Evolutionary conservation across 2,329 filamentous ascomycete genomes (phyloP).

Genomic region (Dothistroma pini): DNA sequence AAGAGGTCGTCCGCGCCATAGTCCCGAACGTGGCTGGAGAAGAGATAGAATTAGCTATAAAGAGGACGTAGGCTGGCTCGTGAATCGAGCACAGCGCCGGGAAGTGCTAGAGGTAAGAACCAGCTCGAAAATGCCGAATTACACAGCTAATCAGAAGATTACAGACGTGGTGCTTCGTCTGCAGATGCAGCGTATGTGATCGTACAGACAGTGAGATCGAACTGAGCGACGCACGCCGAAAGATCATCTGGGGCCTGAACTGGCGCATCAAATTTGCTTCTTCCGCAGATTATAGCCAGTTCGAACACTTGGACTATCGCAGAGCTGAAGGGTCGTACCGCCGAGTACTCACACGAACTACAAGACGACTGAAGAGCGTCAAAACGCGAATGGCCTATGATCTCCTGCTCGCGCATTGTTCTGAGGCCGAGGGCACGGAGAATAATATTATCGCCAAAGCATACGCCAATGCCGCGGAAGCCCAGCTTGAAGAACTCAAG

Average conservation of each 20-base stretch:
- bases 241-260: not conserved
- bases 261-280: not conserved
- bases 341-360: not conserved
- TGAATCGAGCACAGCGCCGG: not conserved
- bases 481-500: not conserved
- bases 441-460: not conserved
- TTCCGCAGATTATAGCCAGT: not conserved
- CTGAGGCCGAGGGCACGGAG: not conserved
- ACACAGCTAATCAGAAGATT: not conserved
- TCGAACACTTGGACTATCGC: not conserved
- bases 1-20: not conserved
- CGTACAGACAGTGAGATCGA: not conserved
- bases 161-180: not conserved
- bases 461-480: not conserved
- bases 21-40: not conserved
- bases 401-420: not conserved
- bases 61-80: not conserved
- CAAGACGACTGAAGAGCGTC: not conserved
- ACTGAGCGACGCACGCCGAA: not conserved
- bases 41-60: not conserved
- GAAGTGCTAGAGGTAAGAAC: not conserved
- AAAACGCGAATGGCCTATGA: not conserved
- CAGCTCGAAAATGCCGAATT: not conserved
- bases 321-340: too few relatives aligned
- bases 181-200: not conserved